A percentile compares a stretch with the other conserved stretches of the same genome.
Conservation (phyloP, 352 stramenopile species). For the Globisporangium spinosum region DNA sequence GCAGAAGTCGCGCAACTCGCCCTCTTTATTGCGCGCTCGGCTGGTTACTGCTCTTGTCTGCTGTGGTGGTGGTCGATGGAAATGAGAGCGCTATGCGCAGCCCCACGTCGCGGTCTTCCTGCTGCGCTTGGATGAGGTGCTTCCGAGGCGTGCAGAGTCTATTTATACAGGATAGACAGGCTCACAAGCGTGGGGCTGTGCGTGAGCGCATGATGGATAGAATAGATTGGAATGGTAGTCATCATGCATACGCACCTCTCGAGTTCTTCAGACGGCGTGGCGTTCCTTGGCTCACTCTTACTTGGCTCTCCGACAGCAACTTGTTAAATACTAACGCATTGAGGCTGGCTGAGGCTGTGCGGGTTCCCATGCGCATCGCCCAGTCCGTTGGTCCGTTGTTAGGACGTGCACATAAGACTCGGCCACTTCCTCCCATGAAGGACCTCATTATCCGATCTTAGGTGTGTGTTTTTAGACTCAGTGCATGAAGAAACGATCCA, state of each 20-base stretch:
- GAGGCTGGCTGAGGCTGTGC: background rate
- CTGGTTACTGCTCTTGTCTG: conserved; percentile 6
- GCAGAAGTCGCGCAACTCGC: conserved; percentile 8
- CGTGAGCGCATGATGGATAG: background rate
- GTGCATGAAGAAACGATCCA: conserved; percentile 3
- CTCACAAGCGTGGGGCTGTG: background rate
- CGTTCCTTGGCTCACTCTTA: background rate
- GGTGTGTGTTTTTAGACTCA: background rate
- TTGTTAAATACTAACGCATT: background rate
- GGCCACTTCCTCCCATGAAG: background rate
- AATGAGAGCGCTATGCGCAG: conserved; percentile 12
- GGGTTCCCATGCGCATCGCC: background rate
- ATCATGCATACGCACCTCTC: conserved; percentile 4
- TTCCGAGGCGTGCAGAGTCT: conserved; percentile 67
- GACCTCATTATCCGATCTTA: background rate
- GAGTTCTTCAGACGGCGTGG: conserved; percentile 8
- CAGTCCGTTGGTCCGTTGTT: background rate
- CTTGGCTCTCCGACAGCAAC: background rate
- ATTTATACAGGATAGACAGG: background rate
- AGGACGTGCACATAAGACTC: background rate
- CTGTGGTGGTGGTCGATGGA: background rate
- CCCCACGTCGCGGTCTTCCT: conserved; percentile 45
- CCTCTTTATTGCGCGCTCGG: background rate
- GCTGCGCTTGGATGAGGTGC: conserved; percentile 49
- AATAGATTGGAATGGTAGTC: background rate